Conservation (phyloP, 176 grass and related monocot genomes). For the Oryza rufipogon region DNA sequence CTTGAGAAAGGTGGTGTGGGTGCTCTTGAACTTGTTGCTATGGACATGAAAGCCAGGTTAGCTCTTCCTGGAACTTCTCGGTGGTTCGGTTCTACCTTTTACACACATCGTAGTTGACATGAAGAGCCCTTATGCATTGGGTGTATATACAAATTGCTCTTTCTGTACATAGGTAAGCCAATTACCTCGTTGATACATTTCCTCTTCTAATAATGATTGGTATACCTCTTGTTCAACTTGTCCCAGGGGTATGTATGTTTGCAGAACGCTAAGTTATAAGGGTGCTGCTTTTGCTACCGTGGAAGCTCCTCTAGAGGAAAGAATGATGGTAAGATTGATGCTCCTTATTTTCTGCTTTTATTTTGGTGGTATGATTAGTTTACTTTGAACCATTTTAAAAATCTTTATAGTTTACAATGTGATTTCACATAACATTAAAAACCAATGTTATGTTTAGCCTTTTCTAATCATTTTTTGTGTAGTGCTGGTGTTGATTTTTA, state of each 20-base stretch:
- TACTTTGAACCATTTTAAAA: constrained; percentile 6
- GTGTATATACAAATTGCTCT: constrained; percentile 21
- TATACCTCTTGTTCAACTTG: constrained; percentile 33
- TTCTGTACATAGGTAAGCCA: background rate
- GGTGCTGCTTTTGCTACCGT: constrained; percentile 83
- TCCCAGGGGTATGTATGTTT: constrained; percentile 96
- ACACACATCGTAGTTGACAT: constrained; percentile 22
- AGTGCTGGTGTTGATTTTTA: constrained; percentile 3
- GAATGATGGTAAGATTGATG: constrained; percentile 76
- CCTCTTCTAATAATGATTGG: constrained; percentile 9
- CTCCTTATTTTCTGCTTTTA: constrained; percentile 2
- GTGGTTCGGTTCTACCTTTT: constrained; percentile 12
- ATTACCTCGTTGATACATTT: constrained; percentile 16
- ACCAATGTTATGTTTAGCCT: constrained; percentile 1
- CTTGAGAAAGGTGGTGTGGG: constrained; percentile 99
- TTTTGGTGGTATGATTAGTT: constrained; percentile 32
- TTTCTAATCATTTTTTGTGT: constrained; percentile 21
- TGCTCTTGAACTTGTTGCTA: constrained; percentile 97
- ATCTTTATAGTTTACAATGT: background rate
- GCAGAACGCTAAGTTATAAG: constrained; percentile 93
- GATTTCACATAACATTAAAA: constrained; percentile 20
- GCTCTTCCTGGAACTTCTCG: constrained; percentile 32
- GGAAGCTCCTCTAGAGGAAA: constrained; percentile 85
- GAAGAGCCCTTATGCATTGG: background rate
- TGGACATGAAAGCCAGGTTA: constrained; percentile 99